Base-by-base conservation (phyloP, 805 yeast genomes). In the Jamesozyma lodderae region DNA sequence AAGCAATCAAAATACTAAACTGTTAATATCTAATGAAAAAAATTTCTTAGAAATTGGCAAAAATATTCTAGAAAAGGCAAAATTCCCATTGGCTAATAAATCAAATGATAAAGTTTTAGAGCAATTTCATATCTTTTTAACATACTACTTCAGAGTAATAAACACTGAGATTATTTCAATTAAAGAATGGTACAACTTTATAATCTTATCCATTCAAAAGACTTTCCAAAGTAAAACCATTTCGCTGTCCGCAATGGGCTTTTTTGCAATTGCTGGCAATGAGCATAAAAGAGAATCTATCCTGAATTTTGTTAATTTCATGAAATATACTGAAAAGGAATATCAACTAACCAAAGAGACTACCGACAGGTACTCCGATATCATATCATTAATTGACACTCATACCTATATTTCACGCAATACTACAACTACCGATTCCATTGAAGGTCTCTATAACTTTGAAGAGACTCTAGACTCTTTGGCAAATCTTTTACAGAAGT, bases 1-100 rank as follows among this genome's bases (percentile, higher is more conserved):
- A 3, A 24, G 3, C 2, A 34, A 29, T 8, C 27, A 41, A 16
- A 21, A 28, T 13, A 27, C 16, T n/a, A 23, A 30, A 3, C 9
- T 16, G 5, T 14, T 31, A 4, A 20, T 35, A 22, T 11, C 25
- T 4, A 30, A 34, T 21, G 60, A 57, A 23, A 37, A 37, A 4
- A 38, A 42, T 8, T 44, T 52, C 4, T 27, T 56, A 6, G 13
- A 38, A 1, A 25, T 48, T 18, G 52, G 52, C 9, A 34, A 46
- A 1, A 14, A 26, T 3, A 11, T 60, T 1, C 31, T 67, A 15
- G 37, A 52, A 2, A 32, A 46, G 0, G 43, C 64, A 2, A 49
- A 52, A 7, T 74, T 73, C 43, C 79, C 79, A 0, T 57, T 52
- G 22, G 74, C 78, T 2, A 55, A 62, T 9, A 67, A 64, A 37